Evolutionary conservation across 2,329 filamentous ascomycete species (phyloP).

Genomic region (Clonostachys sp.): DNA sequence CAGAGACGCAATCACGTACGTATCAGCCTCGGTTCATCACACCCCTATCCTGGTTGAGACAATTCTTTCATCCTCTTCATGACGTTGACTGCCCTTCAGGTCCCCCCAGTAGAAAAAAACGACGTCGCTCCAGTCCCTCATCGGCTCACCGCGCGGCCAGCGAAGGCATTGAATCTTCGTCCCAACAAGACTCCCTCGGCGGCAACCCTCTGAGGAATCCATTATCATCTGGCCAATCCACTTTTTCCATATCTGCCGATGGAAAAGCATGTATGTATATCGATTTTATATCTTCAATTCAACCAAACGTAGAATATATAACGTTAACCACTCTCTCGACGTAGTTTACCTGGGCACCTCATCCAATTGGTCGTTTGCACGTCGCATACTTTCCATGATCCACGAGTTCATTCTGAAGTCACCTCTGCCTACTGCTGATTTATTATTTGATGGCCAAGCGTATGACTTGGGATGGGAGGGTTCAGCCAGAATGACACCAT

Average conservation of each 20-base stretch:
- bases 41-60: conserved; percentile 1
- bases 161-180: conserved; percentile 4
- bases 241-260: conserved; percentile 31
- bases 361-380: conserved; percentile 51
- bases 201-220: conserved; percentile 32
- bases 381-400: conserved; percentile 39
- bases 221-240: conserved; percentile 29
- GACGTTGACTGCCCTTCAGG: conserved; percentile 4
- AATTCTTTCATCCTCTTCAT: conserved; percentile 11
- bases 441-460: conserved; percentile 44
- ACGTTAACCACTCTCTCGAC: conserved; percentile 48
- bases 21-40: conserved; percentile 2
- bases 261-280: conserved; percentile 37
- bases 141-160: background rate
- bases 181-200: conserved; percentile 12
- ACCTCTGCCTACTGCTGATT: conserved; percentile 31
- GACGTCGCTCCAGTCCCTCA: background rate
- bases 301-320: conserved; percentile 40
- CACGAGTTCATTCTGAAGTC: conserved; percentile 38
- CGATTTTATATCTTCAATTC: conserved; percentile 32
- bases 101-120: background rate
- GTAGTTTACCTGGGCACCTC: conserved; percentile 48
- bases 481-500: conserved; percentile 38
- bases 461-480: conserved; percentile 47
- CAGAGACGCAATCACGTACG: conserved; percentile 10